Percentiles rank a stretch among this genome's conserved stretches.
Evolutionary conservation across 2,329 filamentous ascomycete genomes (phyloP).

Genomic region (Calonectria montana): DNA sequence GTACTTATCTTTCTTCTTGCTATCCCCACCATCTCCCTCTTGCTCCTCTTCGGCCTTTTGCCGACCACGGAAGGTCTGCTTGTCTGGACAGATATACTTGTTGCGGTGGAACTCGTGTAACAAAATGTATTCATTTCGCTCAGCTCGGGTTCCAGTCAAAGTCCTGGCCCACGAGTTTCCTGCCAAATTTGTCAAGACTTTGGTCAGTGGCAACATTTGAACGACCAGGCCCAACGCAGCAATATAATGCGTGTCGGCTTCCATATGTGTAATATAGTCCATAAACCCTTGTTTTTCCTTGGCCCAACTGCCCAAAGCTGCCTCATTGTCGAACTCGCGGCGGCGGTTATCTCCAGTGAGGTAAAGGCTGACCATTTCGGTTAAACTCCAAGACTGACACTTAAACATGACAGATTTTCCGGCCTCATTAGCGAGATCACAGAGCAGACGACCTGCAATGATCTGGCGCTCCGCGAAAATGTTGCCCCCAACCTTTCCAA

Average conservation of each 20-base stretch:
- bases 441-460: slow-evolving; percentile 88
- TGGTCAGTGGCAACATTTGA: slow-evolving; percentile 93
- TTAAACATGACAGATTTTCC: slow-evolving; percentile 97
- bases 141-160: slow-evolving; percentile 92
- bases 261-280: slow-evolving; percentile 94
- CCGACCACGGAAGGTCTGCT: slow-evolving; percentile 83
- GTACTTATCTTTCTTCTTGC: slow-evolving; percentile 99
- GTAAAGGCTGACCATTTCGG: slow-evolving; percentile 96
- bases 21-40: slow-evolving; percentile 76
- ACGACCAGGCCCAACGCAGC: slow-evolving; percentile 89
- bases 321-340: slow-evolving; percentile 89
- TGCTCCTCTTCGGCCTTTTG: slow-evolving; percentile 78
- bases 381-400: slow-evolving; percentile 97
- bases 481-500: slow-evolving; percentile 86
- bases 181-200: slow-evolving; percentile 94
- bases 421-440: slow-evolving; percentile 94
- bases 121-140: slow-evolving; percentile 99
- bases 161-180: slow-evolving; percentile 99
- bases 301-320: slow-evolving; percentile 85
- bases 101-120: slow-evolving; percentile 96
- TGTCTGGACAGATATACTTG: slow-evolving; percentile 98
- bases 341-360: slow-evolving; percentile 78
- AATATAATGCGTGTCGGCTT: slow-evolving; percentile 96
- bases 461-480: slow-evolving; percentile 95
- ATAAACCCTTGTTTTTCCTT: slow-evolving; percentile 84